phyloP scores from a whole-genome alignment of 306 rosid genomes.

The Malus asiatica region DNA sequence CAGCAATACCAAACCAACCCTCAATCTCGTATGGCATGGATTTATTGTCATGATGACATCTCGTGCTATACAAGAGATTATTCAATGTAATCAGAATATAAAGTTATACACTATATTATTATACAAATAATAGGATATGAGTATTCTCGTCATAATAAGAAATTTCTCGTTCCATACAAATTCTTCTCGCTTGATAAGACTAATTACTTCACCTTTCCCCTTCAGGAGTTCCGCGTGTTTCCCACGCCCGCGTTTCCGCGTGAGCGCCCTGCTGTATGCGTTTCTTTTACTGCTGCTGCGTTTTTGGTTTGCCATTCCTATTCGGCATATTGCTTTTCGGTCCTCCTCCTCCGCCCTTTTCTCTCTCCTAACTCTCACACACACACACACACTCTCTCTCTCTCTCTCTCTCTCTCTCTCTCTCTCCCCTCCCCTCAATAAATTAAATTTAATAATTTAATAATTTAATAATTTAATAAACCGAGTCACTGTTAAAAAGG shows the following conservation, averaged over 20 bases:
- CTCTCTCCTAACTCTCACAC: background rate
- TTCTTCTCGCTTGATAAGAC: too few species aligned
- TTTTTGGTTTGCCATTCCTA: background rate
- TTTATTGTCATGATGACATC: too few species aligned
- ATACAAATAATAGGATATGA: accelerated
- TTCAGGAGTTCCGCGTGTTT: background rate
- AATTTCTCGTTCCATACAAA: accelerated
- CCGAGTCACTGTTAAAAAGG: background rate
- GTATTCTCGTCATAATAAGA: too few species aligned
- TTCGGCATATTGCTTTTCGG: background rate
- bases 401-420: background rate
- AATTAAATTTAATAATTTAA: background rate
- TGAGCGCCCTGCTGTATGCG: background rate
- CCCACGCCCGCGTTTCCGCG: background rate
- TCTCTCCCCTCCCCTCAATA: background rate
- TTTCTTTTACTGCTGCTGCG: background rate
- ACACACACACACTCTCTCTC: background rate
- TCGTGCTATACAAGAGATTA: too few species aligned
- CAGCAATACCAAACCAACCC: too few species aligned
- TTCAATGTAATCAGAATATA: accelerated
- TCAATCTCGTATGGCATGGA: too few species aligned
- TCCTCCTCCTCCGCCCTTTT: background rate
- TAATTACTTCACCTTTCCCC: background rate
- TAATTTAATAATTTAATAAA: background rate
- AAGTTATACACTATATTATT: accelerated